phyloP scores from a whole-genome alignment of 2,329 filamentous ascomycete species.

The Aspergillus alliaceus region DNA sequence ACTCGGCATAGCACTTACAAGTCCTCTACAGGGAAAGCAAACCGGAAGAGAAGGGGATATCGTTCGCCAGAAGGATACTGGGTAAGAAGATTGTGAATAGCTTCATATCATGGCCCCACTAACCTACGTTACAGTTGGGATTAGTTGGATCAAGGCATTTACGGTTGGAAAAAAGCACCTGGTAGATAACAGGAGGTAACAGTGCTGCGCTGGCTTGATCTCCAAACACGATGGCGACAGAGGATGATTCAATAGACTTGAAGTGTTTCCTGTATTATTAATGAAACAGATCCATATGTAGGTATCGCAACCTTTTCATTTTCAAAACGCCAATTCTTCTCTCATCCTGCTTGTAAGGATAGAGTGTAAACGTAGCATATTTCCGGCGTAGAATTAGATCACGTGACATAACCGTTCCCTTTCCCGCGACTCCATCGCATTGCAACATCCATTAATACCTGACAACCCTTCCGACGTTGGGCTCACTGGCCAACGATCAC shows the following conservation, averaged over 20 bases:
- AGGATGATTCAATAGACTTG: constrained; percentile 10
- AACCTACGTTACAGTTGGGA: constrained; percentile 27
- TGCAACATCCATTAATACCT: constrained; percentile 8
- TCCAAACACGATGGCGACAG: neutral
- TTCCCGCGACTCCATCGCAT: constrained; percentile 11
- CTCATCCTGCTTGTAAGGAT: neutral
- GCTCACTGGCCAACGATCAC: neutral
- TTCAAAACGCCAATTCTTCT: constrained; percentile 7
- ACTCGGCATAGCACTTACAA: neutral
- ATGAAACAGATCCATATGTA: constrained; percentile 13
- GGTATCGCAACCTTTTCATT: constrained; percentile 10
- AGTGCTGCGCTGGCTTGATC: constrained; percentile 8
- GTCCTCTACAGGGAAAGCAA: constrained; percentile 41
- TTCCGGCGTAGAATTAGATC: neutral
- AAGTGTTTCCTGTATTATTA: constrained; percentile 22
- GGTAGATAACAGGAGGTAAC: neutral
- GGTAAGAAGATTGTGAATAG: constrained; percentile 50
- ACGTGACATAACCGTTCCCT: constrained; percentile 13
- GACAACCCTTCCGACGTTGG: constrained; percentile 1
- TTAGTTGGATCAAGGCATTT: constrained; percentile 15
- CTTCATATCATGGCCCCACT: constrained; percentile 6
- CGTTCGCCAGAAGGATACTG: constrained; percentile 74
- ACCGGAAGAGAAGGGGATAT: constrained; percentile 66
- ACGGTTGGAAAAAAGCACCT: neutral
- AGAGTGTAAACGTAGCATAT: neutral